These are phyloP conservation scores for Anthracocystis setariae DNA, from an alignment of 1,284 basidiomycete species.

Conservation along the genomic window DNA sequence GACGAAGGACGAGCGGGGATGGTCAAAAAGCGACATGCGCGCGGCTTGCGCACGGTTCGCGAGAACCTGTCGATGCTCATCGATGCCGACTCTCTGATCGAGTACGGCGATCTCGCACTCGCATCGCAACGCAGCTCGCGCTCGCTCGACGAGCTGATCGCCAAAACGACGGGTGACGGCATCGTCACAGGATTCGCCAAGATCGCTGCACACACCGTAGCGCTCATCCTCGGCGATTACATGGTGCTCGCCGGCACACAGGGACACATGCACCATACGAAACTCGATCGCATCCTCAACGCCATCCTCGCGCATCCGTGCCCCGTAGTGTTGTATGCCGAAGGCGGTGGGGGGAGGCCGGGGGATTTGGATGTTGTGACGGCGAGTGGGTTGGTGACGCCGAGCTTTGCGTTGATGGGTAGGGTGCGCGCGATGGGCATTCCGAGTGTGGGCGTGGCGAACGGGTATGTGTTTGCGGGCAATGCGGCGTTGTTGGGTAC, in stretches of 20 bases:
- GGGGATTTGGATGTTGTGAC: slow-evolving; percentile 41
- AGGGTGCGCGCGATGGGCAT: slow-evolving; percentile 38
- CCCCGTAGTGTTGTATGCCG: slow-evolving; percentile 53
- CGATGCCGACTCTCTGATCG: slow-evolving; percentile 40
- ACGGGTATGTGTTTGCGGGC: slow-evolving; percentile 54
- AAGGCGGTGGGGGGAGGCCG: slow-evolving; percentile 55
- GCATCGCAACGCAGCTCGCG: slow-evolving; percentile 38
- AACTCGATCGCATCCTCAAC: slow-evolving; percentile 48
- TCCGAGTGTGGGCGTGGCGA: slow-evolving; percentile 46
- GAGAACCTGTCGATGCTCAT: slow-evolving; percentile 46
- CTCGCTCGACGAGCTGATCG: slow-evolving; percentile 16
- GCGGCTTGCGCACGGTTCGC: slow-evolving; percentile 45
- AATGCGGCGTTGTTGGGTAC: slow-evolving; percentile 53
- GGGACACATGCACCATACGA: slow-evolving; percentile 50
- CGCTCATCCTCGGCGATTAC: slow-evolving; percentile 46
- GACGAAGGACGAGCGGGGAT: slow-evolving; percentile 21
- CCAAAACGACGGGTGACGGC: slow-evolving; percentile 45
- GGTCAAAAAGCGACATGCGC: slow-evolving; percentile 38
- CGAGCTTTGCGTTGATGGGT: slow-evolving; percentile 50
- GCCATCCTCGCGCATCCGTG: slow-evolving; percentile 29
- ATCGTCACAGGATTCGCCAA: slow-evolving; percentile 49
- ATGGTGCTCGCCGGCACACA: slow-evolving; percentile 54
- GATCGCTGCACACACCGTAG: slow-evolving; percentile 22
- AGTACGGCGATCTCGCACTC: slow-evolving; percentile 46
- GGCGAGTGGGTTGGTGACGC: slow-evolving; percentile 37